Conservation (phyloP, 805 yeast genomes). For the Candida sithepensis region DNA sequence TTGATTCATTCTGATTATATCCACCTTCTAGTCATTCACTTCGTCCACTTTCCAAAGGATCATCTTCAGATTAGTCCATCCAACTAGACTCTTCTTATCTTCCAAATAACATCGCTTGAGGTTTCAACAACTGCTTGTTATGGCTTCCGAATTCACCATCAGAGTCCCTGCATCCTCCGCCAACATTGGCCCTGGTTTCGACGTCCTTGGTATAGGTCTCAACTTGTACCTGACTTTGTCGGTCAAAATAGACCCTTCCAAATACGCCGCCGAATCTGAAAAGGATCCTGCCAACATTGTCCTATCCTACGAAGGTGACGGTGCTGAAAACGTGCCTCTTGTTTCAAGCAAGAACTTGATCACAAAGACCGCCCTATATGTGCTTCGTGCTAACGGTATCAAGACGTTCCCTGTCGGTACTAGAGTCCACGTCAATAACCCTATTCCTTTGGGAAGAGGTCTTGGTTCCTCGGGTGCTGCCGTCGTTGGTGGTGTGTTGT, state of each 20-base stretch:
- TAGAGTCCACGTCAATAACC: constrained; percentile 73
- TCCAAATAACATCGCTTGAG: neutral
- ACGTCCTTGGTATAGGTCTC: constrained; percentile 90
- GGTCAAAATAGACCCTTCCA: constrained; percentile 56
- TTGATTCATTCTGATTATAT: neutral
- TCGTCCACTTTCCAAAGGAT: neutral
- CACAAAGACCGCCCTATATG: constrained; percentile 90
- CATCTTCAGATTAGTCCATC: neutral
- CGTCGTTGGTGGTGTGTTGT: constrained; percentile 91
- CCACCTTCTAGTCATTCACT: neutral
- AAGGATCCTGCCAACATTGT: constrained; percentile 65
- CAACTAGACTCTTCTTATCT: neutral
- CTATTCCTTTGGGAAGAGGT: constrained; percentile 96
- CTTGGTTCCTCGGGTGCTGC: constrained; percentile 98
- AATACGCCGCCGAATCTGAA: constrained; percentile 40
- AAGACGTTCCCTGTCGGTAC: constrained; percentile 82
- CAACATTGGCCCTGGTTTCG: constrained; percentile 98
- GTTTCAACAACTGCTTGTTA: constrained; percentile 11
- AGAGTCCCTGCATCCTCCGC: constrained; percentile 96
- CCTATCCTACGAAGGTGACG: constrained; percentile 69
- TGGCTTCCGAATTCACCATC: constrained; percentile 53
- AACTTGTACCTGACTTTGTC: constrained; percentile 66
- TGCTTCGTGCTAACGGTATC: constrained; percentile 77
- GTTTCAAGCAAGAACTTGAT: constrained; percentile 76
- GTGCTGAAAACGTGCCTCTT: constrained; percentile 76